Evolutionary conservation across 176 grass and related monocot genomes (phyloP), one percentile per base, ranked within the genome.

Genomic region (Thalia dealbata): DNA sequence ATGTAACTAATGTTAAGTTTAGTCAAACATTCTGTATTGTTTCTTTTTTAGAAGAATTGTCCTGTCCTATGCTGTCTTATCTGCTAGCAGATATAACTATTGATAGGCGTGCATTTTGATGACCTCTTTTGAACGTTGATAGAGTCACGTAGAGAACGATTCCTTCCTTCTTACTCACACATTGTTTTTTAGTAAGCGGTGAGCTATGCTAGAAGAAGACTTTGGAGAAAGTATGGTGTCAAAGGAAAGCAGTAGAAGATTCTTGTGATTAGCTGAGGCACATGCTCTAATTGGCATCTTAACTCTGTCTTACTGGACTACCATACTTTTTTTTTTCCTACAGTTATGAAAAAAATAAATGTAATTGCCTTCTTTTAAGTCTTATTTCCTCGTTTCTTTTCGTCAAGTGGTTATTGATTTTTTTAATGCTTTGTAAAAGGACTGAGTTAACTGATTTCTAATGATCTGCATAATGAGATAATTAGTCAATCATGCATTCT

Each of bases 81-180:
- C 16, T 58, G 54, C n/a, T 58, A n/a, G 7, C 54, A 58, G 19
- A n/a, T n/a, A 58, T n/a, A 58, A n/a, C 21, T 58, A 19, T n/a
- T 9, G 21, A 19, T 58, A 58, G 19, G 54, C 21, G 19, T n/a
- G 69, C 46, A 21, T 50, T 29, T 71, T 71, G 23, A 52, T 71
- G 24, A 14, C 32, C 27, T 74, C 24, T 18, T 52, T 7, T 71
- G 69, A 15, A 3, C 5, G 51, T 18, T 51, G 21, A 52, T 66
- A 66, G 21, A 66, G 43, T 28, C 15, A 10, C 35, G 14, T 41
- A 38, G 56, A 14, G 45, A 66, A 30, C 51, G 76, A 84, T 84
- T 1, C 67, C 79, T 78, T 50, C 48, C 84, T 78, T 81, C 23
- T 32, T 15, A 9, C 63, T 51, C 43, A 79, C 56, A 74, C 84